phyloP scores from a whole-genome alignment of 768 basidiomycete species.

The Lactarius vividus region DNA sequence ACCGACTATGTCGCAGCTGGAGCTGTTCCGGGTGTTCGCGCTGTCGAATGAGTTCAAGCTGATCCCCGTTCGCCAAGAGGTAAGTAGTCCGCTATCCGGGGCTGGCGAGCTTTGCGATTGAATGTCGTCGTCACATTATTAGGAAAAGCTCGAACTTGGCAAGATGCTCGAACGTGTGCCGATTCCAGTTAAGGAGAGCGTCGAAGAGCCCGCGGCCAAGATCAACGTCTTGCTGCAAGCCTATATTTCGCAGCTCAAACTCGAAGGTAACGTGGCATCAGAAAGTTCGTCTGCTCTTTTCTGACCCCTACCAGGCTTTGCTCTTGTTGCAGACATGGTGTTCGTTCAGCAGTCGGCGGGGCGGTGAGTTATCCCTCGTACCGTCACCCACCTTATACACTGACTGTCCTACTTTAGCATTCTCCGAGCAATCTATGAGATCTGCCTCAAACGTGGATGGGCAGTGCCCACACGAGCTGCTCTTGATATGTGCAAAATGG shows the following conservation, averaged over 20 bases:
- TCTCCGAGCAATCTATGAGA: slow-evolving; percentile 95
- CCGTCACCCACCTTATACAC: background rate
- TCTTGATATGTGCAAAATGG: slow-evolving; percentile 95
- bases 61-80: slow-evolving; percentile 79
- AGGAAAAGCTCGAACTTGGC: slow-evolving; percentile 85
- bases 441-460: slow-evolving; percentile 98
- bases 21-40: slow-evolving; percentile 94
- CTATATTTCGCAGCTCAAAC: slow-evolving; percentile 90
- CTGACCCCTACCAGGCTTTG: slow-evolving; percentile 55
- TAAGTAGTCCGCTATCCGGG: slow-evolving; percentile 24
- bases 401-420: slow-evolving; percentile 49
- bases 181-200: slow-evolving; percentile 94
- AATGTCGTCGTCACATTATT: slow-evolving; percentile 17
- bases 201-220: slow-evolving; percentile 95
- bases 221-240: slow-evolving; percentile 95
- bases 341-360: slow-evolving; percentile 98
- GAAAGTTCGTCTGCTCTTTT: background rate
- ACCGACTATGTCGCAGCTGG: slow-evolving; percentile 81
- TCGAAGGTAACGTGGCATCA: slow-evolving; percentile 58
- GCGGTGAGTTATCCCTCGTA: slow-evolving; percentile 45
- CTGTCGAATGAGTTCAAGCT: slow-evolving; percentile 94
- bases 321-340: slow-evolving; percentile 88
- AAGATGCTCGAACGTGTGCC: slow-evolving; percentile 93
- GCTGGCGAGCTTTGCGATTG: background rate
- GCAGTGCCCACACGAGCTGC: slow-evolving; percentile 89